A percentile compares a stretch with the other conserved stretches of the same genome.
Conservation (phyloP, 805 yeast species). For the Kodamaea nitidulidarum region DNA sequence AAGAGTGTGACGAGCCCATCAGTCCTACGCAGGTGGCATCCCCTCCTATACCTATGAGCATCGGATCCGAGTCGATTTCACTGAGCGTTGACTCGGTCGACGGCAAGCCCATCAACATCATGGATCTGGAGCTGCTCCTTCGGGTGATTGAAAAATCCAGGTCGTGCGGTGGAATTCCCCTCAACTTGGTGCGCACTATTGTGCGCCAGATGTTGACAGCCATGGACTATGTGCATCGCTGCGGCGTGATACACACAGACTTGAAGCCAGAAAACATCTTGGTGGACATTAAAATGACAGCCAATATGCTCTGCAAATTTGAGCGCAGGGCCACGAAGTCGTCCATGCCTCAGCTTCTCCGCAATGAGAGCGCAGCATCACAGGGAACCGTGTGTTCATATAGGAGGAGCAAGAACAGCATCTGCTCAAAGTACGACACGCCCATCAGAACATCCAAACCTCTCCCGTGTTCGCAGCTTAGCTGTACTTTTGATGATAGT, state of each 20-base stretch:
- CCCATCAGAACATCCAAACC: constrained; percentile 48
- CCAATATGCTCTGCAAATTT: constrained; percentile 43
- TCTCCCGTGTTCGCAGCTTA: constrained; percentile 19
- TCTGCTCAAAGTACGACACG: constrained; percentile 12
- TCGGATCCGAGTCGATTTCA: constrained; percentile 4
- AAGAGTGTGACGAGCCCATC: neutral
- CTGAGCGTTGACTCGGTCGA: constrained; percentile 6
- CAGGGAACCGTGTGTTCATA: constrained; percentile 10
- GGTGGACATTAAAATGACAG: constrained; percentile 52
- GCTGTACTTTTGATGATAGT: constrained; percentile 7
- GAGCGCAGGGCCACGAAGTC: constrained; percentile 23
- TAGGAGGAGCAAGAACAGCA: constrained; percentile 13
- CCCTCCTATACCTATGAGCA: constrained; percentile 1
- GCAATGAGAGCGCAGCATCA: constrained; percentile 4
- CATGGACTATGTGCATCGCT: constrained; percentile 55
- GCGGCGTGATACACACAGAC: constrained; percentile 57
- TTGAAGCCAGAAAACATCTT: constrained; percentile 42
- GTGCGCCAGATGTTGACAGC: constrained; percentile 53
- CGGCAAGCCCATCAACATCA: constrained; percentile 10
- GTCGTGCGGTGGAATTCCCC: constrained; percentile 51
- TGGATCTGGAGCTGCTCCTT: constrained; percentile 21
- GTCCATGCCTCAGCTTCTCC: constrained; percentile 10
- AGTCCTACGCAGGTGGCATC: constrained; percentile 2
- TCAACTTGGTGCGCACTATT: constrained; percentile 51
- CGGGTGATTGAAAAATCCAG: constrained; percentile 34